Base-by-base conservation (phyloP, 495 filamentous ascomycete species). In the Lepraria neglecta region DNA sequence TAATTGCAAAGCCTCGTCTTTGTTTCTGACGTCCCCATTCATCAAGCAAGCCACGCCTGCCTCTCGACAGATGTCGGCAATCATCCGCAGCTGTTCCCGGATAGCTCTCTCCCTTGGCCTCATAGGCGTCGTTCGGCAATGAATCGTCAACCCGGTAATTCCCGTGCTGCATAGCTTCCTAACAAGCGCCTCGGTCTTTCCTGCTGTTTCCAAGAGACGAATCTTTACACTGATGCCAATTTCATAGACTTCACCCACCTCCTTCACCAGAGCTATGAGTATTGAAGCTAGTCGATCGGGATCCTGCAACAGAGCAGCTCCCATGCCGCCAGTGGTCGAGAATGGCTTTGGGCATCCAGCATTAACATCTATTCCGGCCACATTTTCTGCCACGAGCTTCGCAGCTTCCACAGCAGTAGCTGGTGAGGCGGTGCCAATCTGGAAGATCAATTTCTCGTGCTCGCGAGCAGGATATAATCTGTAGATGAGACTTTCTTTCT, bases 171-270 rank as follows among this genome's bases (percentile, higher is more conserved):
- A 85, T 3, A 98, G 80, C 58, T 82, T 78, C 27, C 81, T 78
- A 35, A 98, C 94, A 40, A 97, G 75, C 0, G 69, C 73, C 60
- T 87, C 82, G 2, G 94, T 97, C 65, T 82, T 68, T 61, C 84
- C 83, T 0, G 84, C 77, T 4, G 84, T 88, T 58, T 91, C 88
- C 0, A 98, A 80, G 40, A 98, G 77, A 15, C 95, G 84, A 46
- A 98, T 97, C 77, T 97, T 98, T 40, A 97, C 94, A 46, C 87
- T 91, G 64, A 97, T 90, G 7, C 92, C 92, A 67, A 97, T 90
- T 57, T 90, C 80, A 70, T 86, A 87, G 24, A 83, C 82, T 27
- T 80, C 80, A 3, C 83, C 82, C 24, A 98, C 86, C 65, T 95
- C 84, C 42, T 78, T 77, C 11, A 96, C 91, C 15, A 98, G 78